Percentiles rank a stretch among this genome's conserved stretches.
Conservation (phyloP, 176 grass and related monocot species). For the Paspalum vaginatum region DNA sequence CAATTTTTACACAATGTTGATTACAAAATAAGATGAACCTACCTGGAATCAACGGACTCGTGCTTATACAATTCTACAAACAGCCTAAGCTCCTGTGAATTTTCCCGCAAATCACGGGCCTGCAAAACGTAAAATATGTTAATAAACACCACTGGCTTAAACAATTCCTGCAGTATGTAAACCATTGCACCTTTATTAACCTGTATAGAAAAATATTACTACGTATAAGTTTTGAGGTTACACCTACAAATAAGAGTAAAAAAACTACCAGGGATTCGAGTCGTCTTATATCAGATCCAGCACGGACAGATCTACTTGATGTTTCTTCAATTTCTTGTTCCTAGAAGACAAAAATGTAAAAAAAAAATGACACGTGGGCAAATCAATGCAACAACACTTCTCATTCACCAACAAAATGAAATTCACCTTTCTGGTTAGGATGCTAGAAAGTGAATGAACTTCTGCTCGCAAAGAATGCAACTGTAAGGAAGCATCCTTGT, state of each 20-base stretch:
- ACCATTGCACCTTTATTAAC: background rate
- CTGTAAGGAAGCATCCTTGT: slow-evolving; percentile 66
- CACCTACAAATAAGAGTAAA: background rate
- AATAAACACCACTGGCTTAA: background rate
- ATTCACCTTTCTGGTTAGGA: slow-evolving; percentile 67
- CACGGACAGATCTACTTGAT: slow-evolving; percentile 50
- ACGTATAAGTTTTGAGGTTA: background rate
- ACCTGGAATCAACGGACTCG: slow-evolving; percentile 79
- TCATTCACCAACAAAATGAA: slow-evolving; percentile 6
- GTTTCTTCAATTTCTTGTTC: slow-evolving; percentile 58
- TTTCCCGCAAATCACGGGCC: slow-evolving; percentile 56
- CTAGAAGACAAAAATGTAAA: slow-evolving; percentile 50
- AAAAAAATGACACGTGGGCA: background rate
- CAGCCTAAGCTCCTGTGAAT: slow-evolving; percentile 54
- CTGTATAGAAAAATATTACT: background rate
- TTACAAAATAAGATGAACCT: slow-evolving; percentile 24
- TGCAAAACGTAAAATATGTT: slow-evolving; percentile 30
- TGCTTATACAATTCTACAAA: slow-evolving; percentile 71
- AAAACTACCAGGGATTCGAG: slow-evolving; percentile 51
- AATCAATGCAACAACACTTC: slow-evolving; percentile 26
- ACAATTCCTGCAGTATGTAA: slow-evolving; percentile 11
- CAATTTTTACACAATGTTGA: background rate
- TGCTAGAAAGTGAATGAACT: slow-evolving; percentile 72
- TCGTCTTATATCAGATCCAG: slow-evolving; percentile 63
- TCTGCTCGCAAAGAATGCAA: slow-evolving; percentile 80